Evolutionary conservation across 2,329 filamentous ascomycete species (phyloP).

Genomic region (Aspergillus amoenus): DNA sequence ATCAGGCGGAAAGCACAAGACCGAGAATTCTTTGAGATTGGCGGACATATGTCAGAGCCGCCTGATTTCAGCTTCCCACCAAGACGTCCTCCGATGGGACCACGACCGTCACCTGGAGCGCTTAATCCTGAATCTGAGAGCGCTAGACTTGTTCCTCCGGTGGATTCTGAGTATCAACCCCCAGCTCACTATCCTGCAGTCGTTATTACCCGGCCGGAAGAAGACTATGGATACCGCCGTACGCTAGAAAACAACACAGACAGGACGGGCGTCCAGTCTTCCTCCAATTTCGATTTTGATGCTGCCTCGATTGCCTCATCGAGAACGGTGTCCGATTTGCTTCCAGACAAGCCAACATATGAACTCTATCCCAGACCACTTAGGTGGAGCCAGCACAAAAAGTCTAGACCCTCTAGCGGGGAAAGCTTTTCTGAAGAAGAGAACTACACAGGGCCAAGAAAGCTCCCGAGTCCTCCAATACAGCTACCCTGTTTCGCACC

Average conservation of each 20-base stretch:
- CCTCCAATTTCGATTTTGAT: constrained; percentile 27
- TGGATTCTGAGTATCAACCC: constrained; percentile 16
- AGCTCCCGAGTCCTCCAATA: constrained; percentile 16
- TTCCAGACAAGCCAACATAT: constrained; percentile 35
- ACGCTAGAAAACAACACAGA: constrained; percentile 15
- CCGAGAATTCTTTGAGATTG: constrained; percentile 38
- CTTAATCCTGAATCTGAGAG: constrained; percentile 17
- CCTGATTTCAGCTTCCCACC: constrained; percentile 30
- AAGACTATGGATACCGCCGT: constrained; percentile 4
- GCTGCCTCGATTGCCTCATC: constrained; percentile 35
- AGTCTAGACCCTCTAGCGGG: constrained; percentile 27
- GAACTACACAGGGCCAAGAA: constrained; percentile 25
- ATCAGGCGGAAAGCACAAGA: constrained; percentile 26
- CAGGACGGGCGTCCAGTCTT: constrained; percentile 32
- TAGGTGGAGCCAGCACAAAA: constrained; percentile 27
- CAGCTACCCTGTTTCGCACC: constrained; percentile 6
- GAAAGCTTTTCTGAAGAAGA: constrained; percentile 43
- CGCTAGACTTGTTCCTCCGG: constrained; percentile 20
- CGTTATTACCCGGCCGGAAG: constrained; percentile 18
- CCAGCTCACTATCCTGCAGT: constrained; percentile 23
- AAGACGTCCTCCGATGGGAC: constrained; percentile 20
- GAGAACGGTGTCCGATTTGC: constrained; percentile 37
- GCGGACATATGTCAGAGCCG: constrained; percentile 39
- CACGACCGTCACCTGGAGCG: constrained; percentile 12
- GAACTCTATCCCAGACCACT: constrained; percentile 40